phyloP scores from a whole-genome alignment of 2,329 filamentous ascomycete genomes.

The Microcyclospora pomicola region DNA sequence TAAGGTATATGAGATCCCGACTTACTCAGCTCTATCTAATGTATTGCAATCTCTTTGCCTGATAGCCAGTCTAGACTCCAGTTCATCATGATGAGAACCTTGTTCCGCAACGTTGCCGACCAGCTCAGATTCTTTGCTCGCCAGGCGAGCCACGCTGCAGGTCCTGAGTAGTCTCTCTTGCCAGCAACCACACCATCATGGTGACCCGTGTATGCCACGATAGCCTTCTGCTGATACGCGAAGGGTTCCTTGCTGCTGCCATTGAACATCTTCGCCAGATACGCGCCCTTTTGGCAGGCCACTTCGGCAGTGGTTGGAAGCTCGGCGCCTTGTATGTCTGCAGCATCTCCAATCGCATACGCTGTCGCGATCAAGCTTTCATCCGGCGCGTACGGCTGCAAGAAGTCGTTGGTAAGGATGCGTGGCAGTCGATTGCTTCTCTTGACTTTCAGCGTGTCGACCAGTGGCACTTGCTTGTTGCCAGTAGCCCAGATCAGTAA shows the following conservation, averaged over 20 bases:
- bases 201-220: constrained; percentile 29
- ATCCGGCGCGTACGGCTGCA: constrained; percentile 16
- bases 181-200: constrained; percentile 30
- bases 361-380: constrained; percentile 15
- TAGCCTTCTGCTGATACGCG: constrained; percentile 25
- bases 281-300: constrained; percentile 27
- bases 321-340: constrained; percentile 25
- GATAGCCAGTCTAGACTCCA: constrained; percentile 18
- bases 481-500: constrained; percentile 29
- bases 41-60: constrained; percentile 19
- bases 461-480: constrained; percentile 21
- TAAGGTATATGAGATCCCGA: too few relatives aligned
- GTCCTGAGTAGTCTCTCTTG: constrained; percentile 27
- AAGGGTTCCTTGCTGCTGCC: constrained; percentile 17
- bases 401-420: constrained; percentile 23
- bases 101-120: constrained; percentile 19
- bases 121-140: constrained; percentile 22
- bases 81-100: constrained; percentile 19
- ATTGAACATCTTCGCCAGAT: constrained; percentile 21
- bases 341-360: constrained; percentile 26
- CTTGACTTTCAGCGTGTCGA: constrained; percentile 23
- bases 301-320: constrained; percentile 26
- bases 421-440: constrained; percentile 22
- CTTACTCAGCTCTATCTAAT: neutral
- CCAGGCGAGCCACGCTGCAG: constrained; percentile 32